phyloP scores from a whole-genome alignment of 306 rosid genomes.

The Sphenostylis stenocarpa region DNA sequence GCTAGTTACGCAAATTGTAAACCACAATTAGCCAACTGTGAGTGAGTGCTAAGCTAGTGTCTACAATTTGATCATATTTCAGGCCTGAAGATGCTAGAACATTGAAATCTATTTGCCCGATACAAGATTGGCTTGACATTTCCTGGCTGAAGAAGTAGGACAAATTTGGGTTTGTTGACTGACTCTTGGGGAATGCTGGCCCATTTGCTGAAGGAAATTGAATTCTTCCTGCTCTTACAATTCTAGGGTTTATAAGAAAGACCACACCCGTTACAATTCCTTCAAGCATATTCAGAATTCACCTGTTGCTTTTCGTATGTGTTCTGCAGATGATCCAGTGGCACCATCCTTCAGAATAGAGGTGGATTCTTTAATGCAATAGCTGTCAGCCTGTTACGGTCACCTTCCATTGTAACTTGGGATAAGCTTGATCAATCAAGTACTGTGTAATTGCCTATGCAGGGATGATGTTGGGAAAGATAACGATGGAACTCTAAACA shows the following conservation, averaged over 20 bases:
- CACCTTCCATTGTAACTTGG: background rate
- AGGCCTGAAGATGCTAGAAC: background rate
- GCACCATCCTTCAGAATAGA: constrained; percentile 84
- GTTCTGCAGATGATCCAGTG: constrained; percentile 82
- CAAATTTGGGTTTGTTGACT: background rate
- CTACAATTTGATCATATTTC: background rate
- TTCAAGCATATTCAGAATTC: constrained; percentile 67
- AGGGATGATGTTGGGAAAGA: constrained; percentile 94
- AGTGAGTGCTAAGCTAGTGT: background rate
- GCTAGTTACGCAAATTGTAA: background rate
- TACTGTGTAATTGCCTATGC: constrained; percentile 32
- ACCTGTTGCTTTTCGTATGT: constrained; percentile 69
- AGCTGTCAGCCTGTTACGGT: constrained; percentile 10
- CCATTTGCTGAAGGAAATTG: background rate
- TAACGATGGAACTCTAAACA: constrained; percentile 88
- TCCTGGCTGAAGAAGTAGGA: background rate
- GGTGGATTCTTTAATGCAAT: constrained; percentile 40
- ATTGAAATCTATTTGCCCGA: background rate
- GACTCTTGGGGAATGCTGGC: background rate
- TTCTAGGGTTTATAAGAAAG: constrained; percentile 35
- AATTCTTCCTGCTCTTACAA: background rate
- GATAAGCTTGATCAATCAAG: background rate
- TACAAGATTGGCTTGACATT: background rate
- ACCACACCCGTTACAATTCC: constrained; percentile 64
- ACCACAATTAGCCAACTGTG: background rate